Percentiles rank a stretch among this genome's conserved stretches.
Evolutionary conservation across 495 filamentous ascomycete species (phyloP).

Genomic region (Aspergillus nidulans): DNA sequence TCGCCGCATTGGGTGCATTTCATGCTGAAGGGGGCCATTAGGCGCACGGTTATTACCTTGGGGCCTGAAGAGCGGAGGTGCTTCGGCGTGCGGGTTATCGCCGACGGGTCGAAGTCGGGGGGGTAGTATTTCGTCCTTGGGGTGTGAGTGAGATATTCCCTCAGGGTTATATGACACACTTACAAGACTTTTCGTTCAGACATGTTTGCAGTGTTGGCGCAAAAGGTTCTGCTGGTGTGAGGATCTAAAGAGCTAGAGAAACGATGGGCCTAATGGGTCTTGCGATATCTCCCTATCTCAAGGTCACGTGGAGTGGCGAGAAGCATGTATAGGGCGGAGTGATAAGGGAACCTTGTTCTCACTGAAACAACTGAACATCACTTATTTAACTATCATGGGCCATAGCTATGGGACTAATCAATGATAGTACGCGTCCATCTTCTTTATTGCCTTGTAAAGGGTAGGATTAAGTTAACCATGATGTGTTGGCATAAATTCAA

Average conservation of each 20-base stretch:
- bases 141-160: not conserved
- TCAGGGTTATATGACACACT: not conserved
- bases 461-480: too few relatives aligned
- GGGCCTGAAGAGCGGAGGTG: constrained; percentile 55
- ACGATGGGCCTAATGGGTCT: not conserved
- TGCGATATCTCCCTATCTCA: not conserved
- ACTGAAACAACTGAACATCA: too few relatives aligned
- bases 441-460: too few relatives aligned
- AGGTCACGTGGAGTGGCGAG: constrained; percentile 4
- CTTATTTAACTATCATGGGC: too few relatives aligned
- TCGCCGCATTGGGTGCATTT: constrained; percentile 84
- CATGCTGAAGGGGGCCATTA: constrained; percentile 97
- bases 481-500: too few relatives aligned
- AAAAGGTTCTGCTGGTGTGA: not conserved
- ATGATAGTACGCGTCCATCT: too few relatives aligned
- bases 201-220: constrained; percentile 49
- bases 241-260: not conserved
- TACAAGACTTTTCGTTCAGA: constrained; percentile 62
- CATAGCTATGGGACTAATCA: too few relatives aligned
- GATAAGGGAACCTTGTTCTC: too few relatives aligned
- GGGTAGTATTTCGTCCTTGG: constrained; percentile 71
- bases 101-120: constrained; percentile 93
- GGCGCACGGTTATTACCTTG: constrained; percentile 82
- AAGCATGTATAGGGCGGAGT: not conserved
- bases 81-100: constrained; percentile 71